phyloP scores from a whole-genome alignment of 345 rosid genomes.

The Brassica incana region DNA sequence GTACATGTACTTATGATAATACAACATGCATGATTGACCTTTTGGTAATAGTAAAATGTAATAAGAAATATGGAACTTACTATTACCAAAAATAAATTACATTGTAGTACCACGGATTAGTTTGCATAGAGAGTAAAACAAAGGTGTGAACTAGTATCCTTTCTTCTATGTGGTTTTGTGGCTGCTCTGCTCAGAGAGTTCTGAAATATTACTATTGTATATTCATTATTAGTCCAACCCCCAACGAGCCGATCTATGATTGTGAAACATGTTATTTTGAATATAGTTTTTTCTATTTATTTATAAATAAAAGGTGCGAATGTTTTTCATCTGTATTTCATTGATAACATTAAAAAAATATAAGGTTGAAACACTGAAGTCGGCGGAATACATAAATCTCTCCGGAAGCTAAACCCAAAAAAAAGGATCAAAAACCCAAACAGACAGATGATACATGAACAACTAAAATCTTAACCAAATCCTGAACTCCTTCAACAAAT shows the following conservation, averaged over 20 bases:
- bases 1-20: constrained; percentile 31
- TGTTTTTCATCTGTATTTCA: too few relatives aligned
- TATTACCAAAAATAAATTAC: not conserved
- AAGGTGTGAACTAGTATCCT: constrained; percentile 32
- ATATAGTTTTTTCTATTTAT: not conserved
- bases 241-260: not conserved
- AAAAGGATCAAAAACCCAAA: not conserved
- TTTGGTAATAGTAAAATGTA: constrained; percentile 5
- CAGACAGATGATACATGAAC: not conserved
- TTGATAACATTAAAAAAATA: too few relatives aligned
- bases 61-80: not conserved
- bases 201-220: constrained; percentile 5
- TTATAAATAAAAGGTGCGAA: not conserved
- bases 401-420: too few relatives aligned
- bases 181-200: constrained; percentile 31
- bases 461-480: not conserved
- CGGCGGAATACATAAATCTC: too few relatives aligned
- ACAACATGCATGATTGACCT: constrained; percentile 30
- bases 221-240: constrained; percentile 2
- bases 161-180: constrained; percentile 24
- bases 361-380: too few relatives aligned
- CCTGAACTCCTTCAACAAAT: not conserved
- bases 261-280: constrained; percentile 11
- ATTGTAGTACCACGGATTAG: constrained; percentile 24
- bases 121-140: constrained; percentile 22